Evolutionary conservation across 1,284 basidiomycete species (phyloP), one percentile per base, ranked within the genome.

Genomic region (Prillingera fragicola): DNA sequence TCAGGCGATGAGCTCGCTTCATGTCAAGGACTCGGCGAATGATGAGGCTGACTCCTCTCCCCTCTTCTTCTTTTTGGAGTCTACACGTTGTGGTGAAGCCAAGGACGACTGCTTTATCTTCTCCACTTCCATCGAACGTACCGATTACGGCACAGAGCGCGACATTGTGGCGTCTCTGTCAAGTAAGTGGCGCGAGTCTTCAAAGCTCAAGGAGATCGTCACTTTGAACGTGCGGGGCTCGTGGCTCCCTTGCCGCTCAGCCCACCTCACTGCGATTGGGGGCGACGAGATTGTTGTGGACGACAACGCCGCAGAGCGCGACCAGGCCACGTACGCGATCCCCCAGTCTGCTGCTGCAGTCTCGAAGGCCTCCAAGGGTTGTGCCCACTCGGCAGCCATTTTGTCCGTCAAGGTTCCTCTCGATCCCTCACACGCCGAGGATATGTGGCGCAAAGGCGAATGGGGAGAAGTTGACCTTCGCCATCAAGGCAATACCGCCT

Each of bases 381-480:
- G 89, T 64, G 67, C 73, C 17, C 79, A 78, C 54, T 86, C 89
- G 0, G 79, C 79, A 39, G 86, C 87, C 0, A 71, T 94, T 3
- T 76, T 94, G n/a, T 78, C 83, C 29, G 87, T 84, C 59, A 76
- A 74, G 4, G 81, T 87, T 27, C 80, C 84, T 25, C 76, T 91
- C 26, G 75, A 69, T 44, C 52, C 75, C 13, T 75, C 77, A 17
- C 77, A 83, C 57, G 80, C 82, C 9, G 83, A 85, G 37, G 56
- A 75, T 3, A 85, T 89, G 62, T 95, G 90, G 90, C 80, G 83
- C 3, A 74, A 74, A 27, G 80, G 77, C 2, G 25, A 13, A 14
- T 94, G 87, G 87, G 73, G 72, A 24, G 84, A 89, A 59, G 80
- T 95, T 24, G 87, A 92, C 65, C 83, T 86, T 54, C 75, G 87